A percentile compares a stretch with the other conserved stretches of the same genome.
Evolutionary conservation across 805 yeast genomes (phyloP).

Genomic region (Kregervanrija delftensis): DNA sequence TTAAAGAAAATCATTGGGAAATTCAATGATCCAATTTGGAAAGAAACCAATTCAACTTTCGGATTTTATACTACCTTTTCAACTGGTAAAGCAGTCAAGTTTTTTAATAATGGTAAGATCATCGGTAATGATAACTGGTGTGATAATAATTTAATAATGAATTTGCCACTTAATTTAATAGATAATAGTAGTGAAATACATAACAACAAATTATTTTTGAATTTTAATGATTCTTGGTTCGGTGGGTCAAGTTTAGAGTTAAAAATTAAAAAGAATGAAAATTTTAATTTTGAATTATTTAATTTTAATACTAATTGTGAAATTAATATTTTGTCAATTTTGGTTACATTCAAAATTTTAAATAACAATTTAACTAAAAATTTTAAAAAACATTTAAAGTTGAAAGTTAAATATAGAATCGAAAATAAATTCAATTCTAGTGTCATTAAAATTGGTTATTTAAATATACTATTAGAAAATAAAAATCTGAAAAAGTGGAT

Average conservation of each 20-base stretch:
- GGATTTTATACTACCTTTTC: constrained; percentile 35
- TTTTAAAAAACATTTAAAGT: too few relatives aligned
- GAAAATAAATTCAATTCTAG: too few relatives aligned
- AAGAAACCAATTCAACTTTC: constrained; percentile 20
- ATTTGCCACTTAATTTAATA: constrained; percentile 21
- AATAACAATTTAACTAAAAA: too few relatives aligned
- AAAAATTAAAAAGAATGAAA: constrained; percentile 13
- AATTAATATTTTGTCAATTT: constrained; percentile 5
- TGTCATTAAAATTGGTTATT: too few relatives aligned
- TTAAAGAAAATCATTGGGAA: too few relatives aligned
- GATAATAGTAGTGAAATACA: too few relatives aligned
- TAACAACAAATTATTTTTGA: constrained; percentile 4
- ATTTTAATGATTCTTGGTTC: constrained; percentile 23
- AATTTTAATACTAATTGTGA: constrained; percentile 22
- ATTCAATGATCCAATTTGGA: constrained; percentile 17
- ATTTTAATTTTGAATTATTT: constrained; percentile 18
- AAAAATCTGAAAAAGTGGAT: too few relatives aligned
- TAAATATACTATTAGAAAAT: too few relatives aligned
- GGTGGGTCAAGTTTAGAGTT: constrained; percentile 33
- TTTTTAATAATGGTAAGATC: constrained; percentile 24
- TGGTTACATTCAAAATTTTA: too few relatives aligned
- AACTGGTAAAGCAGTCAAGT: constrained; percentile 32
- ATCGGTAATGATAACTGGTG: constrained; percentile 31
- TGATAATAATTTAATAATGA: constrained; percentile 28
- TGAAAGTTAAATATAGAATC: too few relatives aligned